phyloP scores from a whole-genome alignment of 176 grass and related monocot genomes.

The Juncus effusus region DNA sequence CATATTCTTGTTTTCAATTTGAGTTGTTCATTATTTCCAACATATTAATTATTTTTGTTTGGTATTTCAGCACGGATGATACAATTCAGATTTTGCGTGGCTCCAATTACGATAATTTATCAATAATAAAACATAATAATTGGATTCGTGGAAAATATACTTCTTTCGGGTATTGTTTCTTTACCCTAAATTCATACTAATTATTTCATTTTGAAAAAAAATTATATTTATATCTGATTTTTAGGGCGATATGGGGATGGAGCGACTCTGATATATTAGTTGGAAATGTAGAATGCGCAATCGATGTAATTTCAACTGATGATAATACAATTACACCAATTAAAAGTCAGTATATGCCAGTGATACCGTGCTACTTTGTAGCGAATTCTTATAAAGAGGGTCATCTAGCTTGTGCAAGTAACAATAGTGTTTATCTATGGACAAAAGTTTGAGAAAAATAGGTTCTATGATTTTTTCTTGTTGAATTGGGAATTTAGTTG shows the following conservation, averaged over 20 bases:
- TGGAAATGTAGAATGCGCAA: slow-evolving; percentile 36
- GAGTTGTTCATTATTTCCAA: background rate
- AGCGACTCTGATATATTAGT: slow-evolving; percentile 36
- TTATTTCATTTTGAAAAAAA: background rate
- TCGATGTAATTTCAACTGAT: slow-evolving; percentile 39
- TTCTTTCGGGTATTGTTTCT: slow-evolving; percentile 32
- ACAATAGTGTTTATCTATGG: slow-evolving; percentile 28
- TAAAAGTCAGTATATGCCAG: slow-evolving; percentile 31
- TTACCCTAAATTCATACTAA: background rate
- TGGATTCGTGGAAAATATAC: slow-evolving; percentile 26
- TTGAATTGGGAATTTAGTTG: no score
- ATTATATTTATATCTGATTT: background rate
- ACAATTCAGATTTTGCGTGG: slow-evolving; percentile 28
- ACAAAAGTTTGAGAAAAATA: background rate
- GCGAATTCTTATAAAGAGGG: slow-evolving; percentile 29
- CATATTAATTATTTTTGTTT: background rate
- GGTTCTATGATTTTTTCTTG: no score
- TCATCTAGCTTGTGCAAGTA: slow-evolving; percentile 26
- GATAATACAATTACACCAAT: slow-evolving; percentile 8
- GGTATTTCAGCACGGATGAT: slow-evolving; percentile 34
- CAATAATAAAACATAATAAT: slow-evolving; percentile 25
- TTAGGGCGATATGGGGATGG: slow-evolving; percentile 52
- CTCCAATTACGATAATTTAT: slow-evolving; percentile 28
- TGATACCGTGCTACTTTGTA: slow-evolving; percentile 15
- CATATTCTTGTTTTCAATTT: background rate